Percentiles rank a stretch among this genome's conserved stretches.
Conservation (phyloP, 1,284 basidiomycete genomes). For the Filobasidium uniguttulatum region DNA sequence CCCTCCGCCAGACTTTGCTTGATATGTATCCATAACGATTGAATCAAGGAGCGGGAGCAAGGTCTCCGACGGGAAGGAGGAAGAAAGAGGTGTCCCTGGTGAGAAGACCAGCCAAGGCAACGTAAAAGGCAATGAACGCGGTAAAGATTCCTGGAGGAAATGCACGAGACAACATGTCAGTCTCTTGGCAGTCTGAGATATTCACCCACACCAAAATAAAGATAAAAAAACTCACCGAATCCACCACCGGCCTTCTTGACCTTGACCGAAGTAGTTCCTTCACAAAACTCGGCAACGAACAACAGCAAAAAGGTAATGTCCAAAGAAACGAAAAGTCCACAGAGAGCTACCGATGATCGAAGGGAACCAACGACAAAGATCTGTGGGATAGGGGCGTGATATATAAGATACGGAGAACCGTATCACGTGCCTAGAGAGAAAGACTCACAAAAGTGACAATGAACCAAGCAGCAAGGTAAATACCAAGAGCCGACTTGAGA, state of each 20-base stretch:
- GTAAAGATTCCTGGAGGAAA: conserved; percentile 42
- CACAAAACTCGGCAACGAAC: conserved; percentile 32
- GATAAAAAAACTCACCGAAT: no score
- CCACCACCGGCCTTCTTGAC: conserved; percentile 54
- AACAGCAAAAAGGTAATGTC: conserved; percentile 43
- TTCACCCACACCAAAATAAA: no score
- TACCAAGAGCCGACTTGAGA: conserved; percentile 42
- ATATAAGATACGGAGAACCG: not conserved
- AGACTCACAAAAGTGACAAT: conserved; percentile 17
- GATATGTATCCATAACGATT: no score
- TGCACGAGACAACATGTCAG: no score
- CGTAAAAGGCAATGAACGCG: conserved; percentile 31
- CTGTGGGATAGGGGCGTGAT: conserved; percentile 12
- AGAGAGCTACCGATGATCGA: conserved; percentile 52
- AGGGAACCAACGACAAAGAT: conserved; percentile 45
- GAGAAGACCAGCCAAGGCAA: conserved; percentile 41
- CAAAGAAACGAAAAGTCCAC: conserved; percentile 58
- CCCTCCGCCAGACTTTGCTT: no score
- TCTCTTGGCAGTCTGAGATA: no score
- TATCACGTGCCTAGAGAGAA: not conserved
- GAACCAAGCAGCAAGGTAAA: conserved; percentile 37
- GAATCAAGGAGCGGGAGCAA: no score
- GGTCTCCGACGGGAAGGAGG: conserved; percentile 39
- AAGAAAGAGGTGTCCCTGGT: conserved; percentile 40
- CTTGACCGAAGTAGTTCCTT: conserved; percentile 19